phyloP scores from a whole-genome alignment of 768 basidiomycete genomes.

The Cyathus striatus region DNA sequence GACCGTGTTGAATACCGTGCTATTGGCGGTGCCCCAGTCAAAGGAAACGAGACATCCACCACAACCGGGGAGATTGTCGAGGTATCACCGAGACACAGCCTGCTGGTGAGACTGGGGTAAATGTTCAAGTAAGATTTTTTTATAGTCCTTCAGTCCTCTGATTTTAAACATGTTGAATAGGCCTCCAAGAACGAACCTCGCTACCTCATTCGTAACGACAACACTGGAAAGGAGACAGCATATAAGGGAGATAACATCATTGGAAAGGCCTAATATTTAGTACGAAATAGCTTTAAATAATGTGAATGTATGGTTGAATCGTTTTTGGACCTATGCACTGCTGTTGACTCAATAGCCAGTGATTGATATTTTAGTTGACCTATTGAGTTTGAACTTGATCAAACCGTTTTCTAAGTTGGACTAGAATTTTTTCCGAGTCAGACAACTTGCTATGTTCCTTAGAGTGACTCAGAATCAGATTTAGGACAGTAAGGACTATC shows the following conservation, averaged over 20 bases:
- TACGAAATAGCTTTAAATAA: constrained; percentile 1
- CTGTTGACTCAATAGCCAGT: too few relatives aligned
- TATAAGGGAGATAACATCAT: constrained; percentile 6
- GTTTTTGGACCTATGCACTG: too few relatives aligned
- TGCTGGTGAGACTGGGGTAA: constrained; percentile 3
- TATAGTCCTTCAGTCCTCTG: not conserved
- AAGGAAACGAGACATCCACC: constrained; percentile 3
- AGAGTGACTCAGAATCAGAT: too few relatives aligned
- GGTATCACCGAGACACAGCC: constrained; percentile 7
- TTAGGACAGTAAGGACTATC: too few relatives aligned
- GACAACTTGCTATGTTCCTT: too few relatives aligned
- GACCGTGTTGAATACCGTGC: constrained; percentile 9
- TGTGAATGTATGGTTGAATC: too few relatives aligned
- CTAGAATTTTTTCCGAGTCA: too few relatives aligned
- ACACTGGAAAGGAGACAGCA: constrained; percentile 7
- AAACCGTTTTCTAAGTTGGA: too few relatives aligned
- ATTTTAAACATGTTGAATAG: not conserved
- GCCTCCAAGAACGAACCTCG: constrained; percentile 6
- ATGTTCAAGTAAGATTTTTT: not conserved
- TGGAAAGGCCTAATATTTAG: constrained; percentile 2
- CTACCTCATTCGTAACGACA: constrained; percentile 6
- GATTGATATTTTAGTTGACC: too few relatives aligned
- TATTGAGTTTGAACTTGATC: too few relatives aligned
- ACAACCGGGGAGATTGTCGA: constrained; percentile 9
- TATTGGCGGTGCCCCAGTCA: constrained; percentile 4